phyloP scores from a whole-genome alignment of 306 rosid species.

The Cicer cuneatum region DNA sequence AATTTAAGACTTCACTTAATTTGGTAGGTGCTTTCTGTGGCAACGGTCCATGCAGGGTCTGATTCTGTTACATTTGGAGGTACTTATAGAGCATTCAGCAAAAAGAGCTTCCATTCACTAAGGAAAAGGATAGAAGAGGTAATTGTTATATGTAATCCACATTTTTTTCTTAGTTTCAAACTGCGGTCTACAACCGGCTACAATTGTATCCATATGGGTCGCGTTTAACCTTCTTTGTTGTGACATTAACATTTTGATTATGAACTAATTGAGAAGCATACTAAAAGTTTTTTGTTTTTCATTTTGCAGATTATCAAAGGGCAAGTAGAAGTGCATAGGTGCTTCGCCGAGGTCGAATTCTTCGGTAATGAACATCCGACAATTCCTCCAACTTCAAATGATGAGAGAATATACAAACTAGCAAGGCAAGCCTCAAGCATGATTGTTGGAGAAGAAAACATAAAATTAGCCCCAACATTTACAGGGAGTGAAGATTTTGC shows the following conservation, averaged over 20 bases:
- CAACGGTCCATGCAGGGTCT: conserved; percentile 67
- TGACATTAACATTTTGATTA: too few relatives aligned
- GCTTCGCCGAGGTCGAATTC: conserved; percentile 69
- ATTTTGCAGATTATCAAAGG: conserved; percentile 63
- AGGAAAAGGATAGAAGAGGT: conserved; percentile 90
- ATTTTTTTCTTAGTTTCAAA: too few relatives aligned
- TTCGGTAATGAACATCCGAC: conserved; percentile 69
- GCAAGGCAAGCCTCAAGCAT: conserved; percentile 56
- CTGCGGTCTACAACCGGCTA: too few relatives aligned
- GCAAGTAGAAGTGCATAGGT: conserved; percentile 81
- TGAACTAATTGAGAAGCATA: too few relatives aligned
- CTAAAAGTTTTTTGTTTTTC: too few relatives aligned
- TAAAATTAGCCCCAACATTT: conserved; percentile 54
- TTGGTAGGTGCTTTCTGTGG: conserved; percentile 87
- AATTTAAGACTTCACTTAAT: background rate
- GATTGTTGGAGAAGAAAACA: conserved; percentile 75
- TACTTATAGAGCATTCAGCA: conserved; percentile 78
- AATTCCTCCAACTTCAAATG: conserved; percentile 73
- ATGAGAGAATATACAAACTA: conserved; percentile 63
- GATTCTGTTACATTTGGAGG: conserved; percentile 74
- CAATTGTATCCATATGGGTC: too few relatives aligned
- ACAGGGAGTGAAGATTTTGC: conserved; percentile 97
- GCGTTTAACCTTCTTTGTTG: too few relatives aligned
- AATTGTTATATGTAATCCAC: too few relatives aligned
- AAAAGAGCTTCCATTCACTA: conserved; percentile 66